phyloP scores from a whole-genome alignment of 805 yeast genomes.

The Lipomyces orientalis region DNA sequence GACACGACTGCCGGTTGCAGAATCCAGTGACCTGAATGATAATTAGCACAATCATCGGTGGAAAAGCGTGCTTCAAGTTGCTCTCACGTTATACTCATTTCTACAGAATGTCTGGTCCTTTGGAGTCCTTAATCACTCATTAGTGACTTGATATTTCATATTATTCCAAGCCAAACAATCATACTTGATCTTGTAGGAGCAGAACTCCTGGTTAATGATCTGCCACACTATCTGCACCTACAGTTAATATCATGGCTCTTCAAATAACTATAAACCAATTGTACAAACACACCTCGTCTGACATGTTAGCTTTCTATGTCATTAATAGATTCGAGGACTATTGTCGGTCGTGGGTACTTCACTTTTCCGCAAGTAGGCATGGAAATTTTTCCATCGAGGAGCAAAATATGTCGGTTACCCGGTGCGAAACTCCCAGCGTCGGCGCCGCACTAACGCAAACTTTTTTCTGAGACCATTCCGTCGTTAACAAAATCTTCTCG shows the following conservation, averaged over 20 bases:
- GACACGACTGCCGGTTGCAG: slow-evolving; percentile 92
- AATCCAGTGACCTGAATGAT: slow-evolving; percentile 67
- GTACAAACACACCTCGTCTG: slow-evolving; percentile 31
- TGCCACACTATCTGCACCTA: slow-evolving; percentile 83
- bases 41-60: not conserved
- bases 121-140: slow-evolving; percentile 54
- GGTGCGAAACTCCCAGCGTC: too few relatives aligned
- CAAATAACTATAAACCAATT: not conserved
- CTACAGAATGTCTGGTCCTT: slow-evolving; percentile 92
- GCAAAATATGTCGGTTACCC: too few relatives aligned
- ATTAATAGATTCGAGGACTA: not conserved
- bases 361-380: too few relatives aligned
- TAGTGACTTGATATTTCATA: not conserved
- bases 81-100: slow-evolving; percentile 83
- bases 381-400: too few relatives aligned
- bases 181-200: slow-evolving; percentile 84
- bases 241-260: not conserved
- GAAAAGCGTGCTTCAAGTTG: not conserved
- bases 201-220: slow-evolving; percentile 91
- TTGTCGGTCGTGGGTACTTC: too few relatives aligned
- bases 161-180: not conserved
- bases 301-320: slow-evolving; percentile 15
- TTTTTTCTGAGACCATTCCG: too few relatives aligned
- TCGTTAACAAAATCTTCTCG: not conserved
- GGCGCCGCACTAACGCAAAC: too few relatives aligned